Evolutionary conservation across 768 basidiomycete genomes (phyloP).

Genomic region (Pleurotus ostreatus): DNA sequence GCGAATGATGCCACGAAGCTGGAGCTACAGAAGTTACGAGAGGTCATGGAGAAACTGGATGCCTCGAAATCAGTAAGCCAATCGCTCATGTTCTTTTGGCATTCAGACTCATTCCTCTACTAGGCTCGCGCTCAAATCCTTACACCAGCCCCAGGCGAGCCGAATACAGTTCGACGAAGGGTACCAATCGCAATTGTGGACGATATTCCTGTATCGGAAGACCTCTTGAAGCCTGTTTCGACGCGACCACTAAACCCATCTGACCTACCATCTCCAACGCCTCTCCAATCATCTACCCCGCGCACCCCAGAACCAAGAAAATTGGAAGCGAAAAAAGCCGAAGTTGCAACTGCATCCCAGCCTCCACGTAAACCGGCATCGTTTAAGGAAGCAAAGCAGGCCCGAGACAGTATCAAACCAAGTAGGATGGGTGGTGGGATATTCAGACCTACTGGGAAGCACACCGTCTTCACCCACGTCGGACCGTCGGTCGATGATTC

Average conservation of each 20-base stretch:
- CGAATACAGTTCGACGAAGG: constrained; percentile 32
- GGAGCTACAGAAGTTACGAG: constrained; percentile 53
- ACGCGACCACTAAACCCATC: neutral
- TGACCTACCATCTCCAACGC: constrained; percentile 2
- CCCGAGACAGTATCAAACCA: constrained; percentile 40
- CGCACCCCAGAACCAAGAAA: constrained; percentile 12
- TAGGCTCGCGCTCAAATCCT: constrained; percentile 10
- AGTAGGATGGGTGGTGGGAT: constrained; percentile 66
- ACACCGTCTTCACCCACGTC: constrained; percentile 42
- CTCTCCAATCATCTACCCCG: constrained; percentile 6
- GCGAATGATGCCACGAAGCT: constrained; percentile 56
- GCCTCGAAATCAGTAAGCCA: constrained; percentile 22
- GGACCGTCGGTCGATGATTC: neutral
- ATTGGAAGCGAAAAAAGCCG: neutral
- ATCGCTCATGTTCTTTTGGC: neutral
- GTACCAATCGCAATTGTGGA: constrained; percentile 65
- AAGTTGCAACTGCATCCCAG: constrained; percentile 1
- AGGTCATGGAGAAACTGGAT: constrained; percentile 32
- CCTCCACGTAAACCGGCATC: constrained; percentile 24
- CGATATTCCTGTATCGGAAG: constrained; percentile 4
- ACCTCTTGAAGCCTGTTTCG: constrained; percentile 5
- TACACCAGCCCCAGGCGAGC: constrained; percentile 12
- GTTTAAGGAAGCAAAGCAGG: constrained; percentile 58
- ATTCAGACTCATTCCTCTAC: neutral
- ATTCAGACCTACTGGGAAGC: constrained; percentile 60